Evolutionary conservation across 2,329 filamentous ascomycete genomes (phyloP).

Genomic region (Nemania sp.): DNA sequence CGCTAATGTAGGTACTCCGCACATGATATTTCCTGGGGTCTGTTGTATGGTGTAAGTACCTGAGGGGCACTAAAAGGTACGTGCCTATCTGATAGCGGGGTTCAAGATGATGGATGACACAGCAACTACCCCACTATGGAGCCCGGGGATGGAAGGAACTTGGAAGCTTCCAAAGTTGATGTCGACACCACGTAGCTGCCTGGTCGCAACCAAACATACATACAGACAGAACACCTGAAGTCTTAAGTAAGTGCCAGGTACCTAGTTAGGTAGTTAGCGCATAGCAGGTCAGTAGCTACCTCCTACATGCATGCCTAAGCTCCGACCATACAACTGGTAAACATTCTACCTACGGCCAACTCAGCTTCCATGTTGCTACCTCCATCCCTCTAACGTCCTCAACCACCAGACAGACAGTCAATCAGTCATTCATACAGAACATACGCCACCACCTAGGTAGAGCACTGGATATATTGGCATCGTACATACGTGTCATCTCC

Average conservation of each 20-base stretch:
- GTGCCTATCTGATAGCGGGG: constrained; percentile 27
- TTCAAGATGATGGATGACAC: constrained; percentile 10
- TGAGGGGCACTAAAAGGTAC: no score
- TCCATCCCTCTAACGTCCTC: neutral
- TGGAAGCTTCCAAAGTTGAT: constrained; percentile 34
- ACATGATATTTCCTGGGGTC: no score
- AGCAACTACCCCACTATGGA: constrained; percentile 29
- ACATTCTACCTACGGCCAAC: no score
- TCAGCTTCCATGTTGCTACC: neutral
- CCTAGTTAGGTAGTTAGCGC: neutral
- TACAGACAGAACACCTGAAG: no score
- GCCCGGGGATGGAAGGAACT: neutral
- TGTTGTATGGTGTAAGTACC: no score
- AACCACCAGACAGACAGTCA: neutral
- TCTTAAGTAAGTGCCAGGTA: no score
- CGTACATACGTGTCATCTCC: neutral
- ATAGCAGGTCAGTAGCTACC: neutral
- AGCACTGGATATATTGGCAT: no score
- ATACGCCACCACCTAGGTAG: no score
- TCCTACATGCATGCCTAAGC: no score
- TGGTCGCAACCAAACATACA: constrained; percentile 24
- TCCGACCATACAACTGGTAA: no score
- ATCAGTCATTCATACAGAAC: no score
- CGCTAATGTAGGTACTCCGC: neutral
- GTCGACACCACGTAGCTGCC: constrained; percentile 39